Evolutionary conservation across 2,329 filamentous ascomycete species (phyloP).

Genomic region (Beauveria varroae): DNA sequence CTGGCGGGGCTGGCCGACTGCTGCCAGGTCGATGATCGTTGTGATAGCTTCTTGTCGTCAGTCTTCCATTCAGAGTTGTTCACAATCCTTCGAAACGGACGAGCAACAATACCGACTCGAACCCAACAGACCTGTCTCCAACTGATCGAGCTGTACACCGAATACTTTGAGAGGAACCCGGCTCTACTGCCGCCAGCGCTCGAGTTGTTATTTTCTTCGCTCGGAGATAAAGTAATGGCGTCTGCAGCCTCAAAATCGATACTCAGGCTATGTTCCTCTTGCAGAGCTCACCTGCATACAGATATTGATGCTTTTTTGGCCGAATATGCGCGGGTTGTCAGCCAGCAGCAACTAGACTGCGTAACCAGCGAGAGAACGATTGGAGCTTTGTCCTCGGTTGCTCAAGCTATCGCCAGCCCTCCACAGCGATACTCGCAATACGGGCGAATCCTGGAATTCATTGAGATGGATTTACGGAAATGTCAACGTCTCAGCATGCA

Average conservation of each 20-base stretch:
- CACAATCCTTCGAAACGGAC: constrained; percentile 42
- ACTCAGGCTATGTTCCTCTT: constrained; percentile 65
- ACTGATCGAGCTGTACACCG: constrained; percentile 64
- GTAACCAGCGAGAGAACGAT: constrained; percentile 66
- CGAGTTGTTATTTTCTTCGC: constrained; percentile 64
- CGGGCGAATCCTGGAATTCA: constrained; percentile 50
- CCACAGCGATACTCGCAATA: constrained; percentile 46
- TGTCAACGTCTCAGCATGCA: constrained; percentile 13
- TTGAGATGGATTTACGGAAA: constrained; percentile 47
- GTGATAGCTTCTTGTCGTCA: constrained; percentile 50
- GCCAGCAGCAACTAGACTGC: constrained; percentile 50
- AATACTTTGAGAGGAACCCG: constrained; percentile 67
- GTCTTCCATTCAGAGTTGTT: constrained; percentile 57
- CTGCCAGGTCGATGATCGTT: constrained; percentile 47
- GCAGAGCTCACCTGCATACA: constrained; percentile 57
- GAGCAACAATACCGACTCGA: constrained; percentile 49
- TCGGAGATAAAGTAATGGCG: constrained; percentile 55
- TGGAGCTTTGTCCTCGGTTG: constrained; percentile 65
- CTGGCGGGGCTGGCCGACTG: constrained; percentile 62
- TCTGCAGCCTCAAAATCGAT: constrained; percentile 69
- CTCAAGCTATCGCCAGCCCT: constrained; percentile 61
- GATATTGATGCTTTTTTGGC: constrained; percentile 62
- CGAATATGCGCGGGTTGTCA: constrained; percentile 59
- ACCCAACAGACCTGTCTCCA: constrained; percentile 62
- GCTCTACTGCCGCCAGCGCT: constrained; percentile 62